Conservation (phyloP, 768 basidiomycete genomes). For the Termitomyces sp. region DNA sequence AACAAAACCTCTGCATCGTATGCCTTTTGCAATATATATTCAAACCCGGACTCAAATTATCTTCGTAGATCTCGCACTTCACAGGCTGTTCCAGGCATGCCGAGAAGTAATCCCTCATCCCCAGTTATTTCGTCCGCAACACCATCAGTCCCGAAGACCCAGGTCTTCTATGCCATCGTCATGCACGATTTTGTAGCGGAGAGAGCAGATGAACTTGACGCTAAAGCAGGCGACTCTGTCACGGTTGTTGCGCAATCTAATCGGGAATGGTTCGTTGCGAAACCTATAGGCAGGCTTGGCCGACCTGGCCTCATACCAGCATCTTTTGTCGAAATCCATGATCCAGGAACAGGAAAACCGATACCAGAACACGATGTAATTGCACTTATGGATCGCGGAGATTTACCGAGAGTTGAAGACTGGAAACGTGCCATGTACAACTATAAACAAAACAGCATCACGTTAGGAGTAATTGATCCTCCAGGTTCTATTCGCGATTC, state of each 20-base stretch:
- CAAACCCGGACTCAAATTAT: conserved; percentile 3
- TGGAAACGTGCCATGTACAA: conserved; percentile 95
- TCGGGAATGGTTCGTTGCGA: conserved; percentile 99
- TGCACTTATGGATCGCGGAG: conserved; percentile 78
- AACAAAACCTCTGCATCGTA: conserved; percentile 64
- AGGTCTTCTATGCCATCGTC: conserved; percentile 90
- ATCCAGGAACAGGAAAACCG: conserved; percentile 79
- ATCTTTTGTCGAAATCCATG: conserved; percentile 94
- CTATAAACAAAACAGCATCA: conserved; percentile 95
- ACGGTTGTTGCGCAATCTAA: conserved; percentile 99
- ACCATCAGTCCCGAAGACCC: conserved; percentile 33
- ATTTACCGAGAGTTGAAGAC: conserved; percentile 94
- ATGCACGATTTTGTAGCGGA: conserved; percentile 96
- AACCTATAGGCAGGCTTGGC: conserved; percentile 92
- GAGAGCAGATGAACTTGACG: conserved; percentile 92
- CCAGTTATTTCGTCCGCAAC: conserved; percentile 21
- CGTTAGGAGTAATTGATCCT: conserved; percentile 84
- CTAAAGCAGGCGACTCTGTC: conserved; percentile 88
- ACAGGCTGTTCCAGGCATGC: conserved; percentile 23
- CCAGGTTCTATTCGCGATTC: conserved; percentile 28
- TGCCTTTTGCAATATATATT: conserved; percentile 21
- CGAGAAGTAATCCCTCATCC: conserved; percentile 15
- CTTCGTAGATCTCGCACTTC: conserved; percentile 36
- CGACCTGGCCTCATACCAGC: conserved; percentile 97
- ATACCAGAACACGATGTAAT: conserved; percentile 57